These are phyloP conservation scores for Nidula microcarpa DNA, from an alignment of 768 basidiomycete genomes.

Conservation along the genomic window DNA sequence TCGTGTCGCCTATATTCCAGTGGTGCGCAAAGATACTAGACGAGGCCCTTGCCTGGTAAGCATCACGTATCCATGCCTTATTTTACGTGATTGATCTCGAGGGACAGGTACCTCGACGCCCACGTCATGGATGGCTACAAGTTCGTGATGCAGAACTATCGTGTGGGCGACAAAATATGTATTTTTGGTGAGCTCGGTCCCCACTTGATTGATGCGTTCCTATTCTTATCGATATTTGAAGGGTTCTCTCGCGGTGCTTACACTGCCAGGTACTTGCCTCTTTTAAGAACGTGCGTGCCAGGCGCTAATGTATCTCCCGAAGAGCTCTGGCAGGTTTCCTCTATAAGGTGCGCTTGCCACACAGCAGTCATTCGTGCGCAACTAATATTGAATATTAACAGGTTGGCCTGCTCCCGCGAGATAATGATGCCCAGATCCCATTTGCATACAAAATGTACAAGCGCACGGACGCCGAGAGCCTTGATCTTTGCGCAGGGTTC, in stretches of 20 bases:
- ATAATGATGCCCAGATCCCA: slow-evolving; percentile 64
- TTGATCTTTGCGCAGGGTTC: slow-evolving; percentile 57
- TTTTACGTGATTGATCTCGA: neutral
- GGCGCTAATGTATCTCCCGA: slow-evolving; percentile 11
- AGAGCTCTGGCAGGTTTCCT: slow-evolving; percentile 77
- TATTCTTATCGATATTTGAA: slow-evolving; percentile 13
- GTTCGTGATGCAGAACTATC: slow-evolving; percentile 78
- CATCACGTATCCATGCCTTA: neutral
- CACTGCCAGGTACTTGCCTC: slow-evolving; percentile 28
- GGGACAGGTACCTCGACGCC: slow-evolving; percentile 57
- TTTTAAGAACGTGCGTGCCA: too few relatives aligned
- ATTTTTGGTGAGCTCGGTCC: slow-evolving; percentile 52
- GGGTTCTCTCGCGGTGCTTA: slow-evolving; percentile 71
- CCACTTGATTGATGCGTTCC: slow-evolving; percentile 2
- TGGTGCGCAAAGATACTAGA: slow-evolving; percentile 64
- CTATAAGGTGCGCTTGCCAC: slow-evolving; percentile 47
- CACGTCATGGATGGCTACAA: slow-evolving; percentile 76
- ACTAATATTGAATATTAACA: slow-evolving; percentile 15
- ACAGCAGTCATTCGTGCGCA: neutral
- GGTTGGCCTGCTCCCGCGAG: slow-evolving; percentile 69
- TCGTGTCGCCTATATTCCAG: slow-evolving; percentile 58
- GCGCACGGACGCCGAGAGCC: slow-evolving; percentile 40
- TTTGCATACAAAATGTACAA: slow-evolving; percentile 77
- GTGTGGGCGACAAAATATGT: slow-evolving; percentile 69
- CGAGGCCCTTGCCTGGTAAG: slow-evolving; percentile 69